Percentiles rank a stretch among this genome's conserved stretches.
Evolutionary conservation across 768 basidiomycete genomes (phyloP).

Genomic region (Coprinopsis cinerea): DNA sequence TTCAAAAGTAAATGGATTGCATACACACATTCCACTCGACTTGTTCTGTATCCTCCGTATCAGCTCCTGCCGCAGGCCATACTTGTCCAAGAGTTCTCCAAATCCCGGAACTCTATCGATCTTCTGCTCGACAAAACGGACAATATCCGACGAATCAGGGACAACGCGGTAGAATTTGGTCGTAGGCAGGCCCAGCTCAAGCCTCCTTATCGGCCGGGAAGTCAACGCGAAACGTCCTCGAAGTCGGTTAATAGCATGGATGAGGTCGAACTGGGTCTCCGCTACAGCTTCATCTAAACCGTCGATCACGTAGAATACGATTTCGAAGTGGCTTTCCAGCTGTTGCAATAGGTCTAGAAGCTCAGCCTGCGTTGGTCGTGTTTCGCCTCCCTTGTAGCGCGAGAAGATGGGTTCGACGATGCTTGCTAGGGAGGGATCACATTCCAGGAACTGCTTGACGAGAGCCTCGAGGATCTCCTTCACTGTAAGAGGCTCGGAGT

Average conservation of each 20-base stretch:
- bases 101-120: neutral
- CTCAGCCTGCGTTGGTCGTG: neutral
- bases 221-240: neutral
- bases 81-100: neutral
- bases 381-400: neutral
- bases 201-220: neutral
- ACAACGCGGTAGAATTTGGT: neutral
- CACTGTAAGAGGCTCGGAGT: neutral
- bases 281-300: neutral
- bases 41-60: neutral
- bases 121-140: neutral
- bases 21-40: constrained; percentile 1
- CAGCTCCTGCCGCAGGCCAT: neutral
- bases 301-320: neutral
- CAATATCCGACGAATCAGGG: neutral
- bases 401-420: neutral
- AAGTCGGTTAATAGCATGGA: neutral
- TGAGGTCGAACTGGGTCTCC: neutral
- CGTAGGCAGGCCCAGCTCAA: neutral
- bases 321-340: neutral
- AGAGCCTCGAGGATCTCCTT: neutral
- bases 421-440: neutral
- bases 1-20: too few relatives aligned
- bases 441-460: neutral
- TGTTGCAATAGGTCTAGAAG: neutral